Conservation (phyloP, 768 basidiomycete species). For the Leccinum olivaceopallidum region DNA sequence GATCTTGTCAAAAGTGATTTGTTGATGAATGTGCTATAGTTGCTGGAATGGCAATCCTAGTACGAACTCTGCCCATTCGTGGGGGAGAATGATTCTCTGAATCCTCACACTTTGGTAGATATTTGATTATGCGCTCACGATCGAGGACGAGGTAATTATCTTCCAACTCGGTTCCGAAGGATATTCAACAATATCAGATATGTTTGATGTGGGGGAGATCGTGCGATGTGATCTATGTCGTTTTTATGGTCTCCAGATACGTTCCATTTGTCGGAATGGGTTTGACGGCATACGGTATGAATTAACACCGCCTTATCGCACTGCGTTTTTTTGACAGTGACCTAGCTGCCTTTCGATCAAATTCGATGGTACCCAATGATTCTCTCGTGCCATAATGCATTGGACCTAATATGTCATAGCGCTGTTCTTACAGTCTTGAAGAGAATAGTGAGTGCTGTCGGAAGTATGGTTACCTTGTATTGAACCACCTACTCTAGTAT, state of each 20-base stretch:
- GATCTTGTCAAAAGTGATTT: background rate
- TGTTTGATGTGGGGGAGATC: background rate
- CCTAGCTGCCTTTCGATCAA: background rate
- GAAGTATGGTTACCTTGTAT: background rate
- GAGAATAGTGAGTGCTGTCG: background rate
- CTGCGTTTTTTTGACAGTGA: background rate
- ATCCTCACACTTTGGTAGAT: background rate
- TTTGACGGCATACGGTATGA: background rate
- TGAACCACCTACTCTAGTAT: background rate
- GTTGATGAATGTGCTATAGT: background rate
- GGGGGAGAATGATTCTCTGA: background rate
- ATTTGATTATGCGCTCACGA: background rate
- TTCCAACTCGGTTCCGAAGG: background rate
- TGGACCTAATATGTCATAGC: background rate
- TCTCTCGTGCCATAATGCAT: background rate
- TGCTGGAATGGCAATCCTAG: background rate
- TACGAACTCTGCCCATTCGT: background rate
- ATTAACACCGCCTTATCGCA: background rate
- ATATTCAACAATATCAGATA: background rate
- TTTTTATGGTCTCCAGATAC: conserved; percentile 1
- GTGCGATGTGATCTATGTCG: background rate
- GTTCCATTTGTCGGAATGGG: background rate
- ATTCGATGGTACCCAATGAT: background rate
- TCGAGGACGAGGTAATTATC: background rate
- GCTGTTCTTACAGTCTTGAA: background rate